Evolutionary conservation across 2,329 filamentous ascomycete species (phyloP).

Genomic region (Mariannaea sp.): DNA sequence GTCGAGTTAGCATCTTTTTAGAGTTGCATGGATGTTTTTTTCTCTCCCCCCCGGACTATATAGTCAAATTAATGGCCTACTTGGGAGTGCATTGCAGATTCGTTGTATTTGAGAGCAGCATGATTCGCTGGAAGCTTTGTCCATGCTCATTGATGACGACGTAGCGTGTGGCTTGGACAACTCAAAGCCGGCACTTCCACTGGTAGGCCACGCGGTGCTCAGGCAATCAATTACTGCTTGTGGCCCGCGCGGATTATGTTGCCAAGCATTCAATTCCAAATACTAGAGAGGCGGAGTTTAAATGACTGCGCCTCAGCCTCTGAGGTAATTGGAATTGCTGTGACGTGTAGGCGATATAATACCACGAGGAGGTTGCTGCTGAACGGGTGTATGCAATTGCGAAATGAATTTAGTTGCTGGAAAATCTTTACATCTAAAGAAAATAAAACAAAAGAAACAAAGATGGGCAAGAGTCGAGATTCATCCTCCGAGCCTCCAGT

Average conservation of each 20-base stretch:
- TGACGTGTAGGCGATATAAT: background rate
- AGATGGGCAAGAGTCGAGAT: background rate
- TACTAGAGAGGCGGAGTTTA: background rate
- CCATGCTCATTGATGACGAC: background rate
- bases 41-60: no score
- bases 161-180: slow-evolving; percentile 3
- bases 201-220: background rate
- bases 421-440: background rate
- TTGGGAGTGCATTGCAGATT: no score
- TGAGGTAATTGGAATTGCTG: background rate
- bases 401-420: no score
- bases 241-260: no score
- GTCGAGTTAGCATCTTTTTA: no score
- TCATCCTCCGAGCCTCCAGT: background rate
- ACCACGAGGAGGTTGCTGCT: background rate
- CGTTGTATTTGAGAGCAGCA: no score
- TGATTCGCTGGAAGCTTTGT: no score
- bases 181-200: background rate
- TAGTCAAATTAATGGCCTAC: no score
- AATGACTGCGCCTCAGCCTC: background rate
- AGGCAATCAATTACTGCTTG: no score
- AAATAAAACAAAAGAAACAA: background rate
- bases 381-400: no score
- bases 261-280: slow-evolving; percentile 5
- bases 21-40: no score